Base-by-base conservation (phyloP, 2,329 filamentous ascomycete species). In the Pseudogymnoascus sp. region DNA sequence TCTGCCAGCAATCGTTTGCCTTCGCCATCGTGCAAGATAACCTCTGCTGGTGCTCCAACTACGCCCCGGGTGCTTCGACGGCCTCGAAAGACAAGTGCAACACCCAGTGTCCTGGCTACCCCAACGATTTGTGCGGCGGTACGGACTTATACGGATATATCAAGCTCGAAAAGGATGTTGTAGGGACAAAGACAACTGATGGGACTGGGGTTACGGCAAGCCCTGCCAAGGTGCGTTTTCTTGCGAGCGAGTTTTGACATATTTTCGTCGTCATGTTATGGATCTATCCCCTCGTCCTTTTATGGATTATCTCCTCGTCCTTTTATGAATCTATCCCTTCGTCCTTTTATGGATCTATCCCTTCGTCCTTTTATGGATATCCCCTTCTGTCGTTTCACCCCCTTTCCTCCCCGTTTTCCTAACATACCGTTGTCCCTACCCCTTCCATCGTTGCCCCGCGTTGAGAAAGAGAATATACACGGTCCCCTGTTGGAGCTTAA, bases 11-110 rank as follows among this genome's bases (percentile, higher is more conserved):
- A 18, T 68, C 78, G 14, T 89, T 80, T 67, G 88, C 89, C 40
- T 90, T 87, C 66, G 89, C 88, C 67, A 78, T 93, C 59, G 77
- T 92, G 1, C 82, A 90, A 69, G 80, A 75, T 14, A 78, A 84
- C 34, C 74, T 80, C 61, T 93, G 90, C 72, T 93, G 89, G 89
- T 93, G 90, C 73, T 87, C 88, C 38, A 82, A 91, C 72, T 86
- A 86, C 69, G 79, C 80, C 1, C 90, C 90, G 7, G 77, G 78
- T 60, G 67, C 76, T 34, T 71, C 70, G 18, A 73, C 34, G 73
- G 78, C 62, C 76, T 79, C 60, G 21, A 73, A 75, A 1, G 67
- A 66, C 36, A 69, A 81, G 21, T 93, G 90, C 75, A 75, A 80
- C 67, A 73, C 73, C 0, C 60, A 75, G 14, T 93, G 90, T 69